phyloP scores from a whole-genome alignment of 1,284 basidiomycete genomes.

The Chalciporus piperatoides region DNA sequence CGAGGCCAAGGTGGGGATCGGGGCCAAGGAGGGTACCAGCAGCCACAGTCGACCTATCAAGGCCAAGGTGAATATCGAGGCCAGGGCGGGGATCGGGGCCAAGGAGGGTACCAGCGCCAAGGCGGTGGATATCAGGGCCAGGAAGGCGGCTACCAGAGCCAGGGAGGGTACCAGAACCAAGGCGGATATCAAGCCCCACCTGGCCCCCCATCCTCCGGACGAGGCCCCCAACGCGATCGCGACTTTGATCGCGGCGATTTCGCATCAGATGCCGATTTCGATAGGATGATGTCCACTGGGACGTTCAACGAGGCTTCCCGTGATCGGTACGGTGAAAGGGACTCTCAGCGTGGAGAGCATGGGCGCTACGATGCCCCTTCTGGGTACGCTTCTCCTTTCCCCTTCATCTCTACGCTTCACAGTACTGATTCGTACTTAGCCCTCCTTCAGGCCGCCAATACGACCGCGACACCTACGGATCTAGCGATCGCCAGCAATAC shows the following conservation, averaged over 20 bases:
- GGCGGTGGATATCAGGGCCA: neutral
- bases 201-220: conserved; percentile 8
- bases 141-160: neutral
- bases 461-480: neutral
- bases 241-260: conserved; percentile 27
- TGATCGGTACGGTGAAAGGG: neutral
- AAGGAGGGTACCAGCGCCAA: neutral
- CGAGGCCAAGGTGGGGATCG: neutral
- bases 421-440: conserved; percentile 1
- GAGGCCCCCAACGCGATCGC: conserved; percentile 6
- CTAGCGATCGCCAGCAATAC: neutral
- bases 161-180: neutral
- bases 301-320: conserved; percentile 3
- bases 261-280: conserved; percentile 27
- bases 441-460: conserved; percentile 10
- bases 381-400: conserved; percentile 16
- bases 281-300: conserved; percentile 21
- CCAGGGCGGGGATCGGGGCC: neutral
- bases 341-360: neutral
- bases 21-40: too few species aligned
- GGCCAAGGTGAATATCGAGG: neutral
- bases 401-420: neutral
- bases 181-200: conserved; percentile 8
- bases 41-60: too few species aligned
- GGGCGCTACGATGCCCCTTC: conserved; percentile 11